A percentile compares a stretch with the other conserved stretches of the same genome.
phyloP scores from a whole-genome alignment of 352 stramenopile species.

The Halophytophthora polymorphica region DNA sequence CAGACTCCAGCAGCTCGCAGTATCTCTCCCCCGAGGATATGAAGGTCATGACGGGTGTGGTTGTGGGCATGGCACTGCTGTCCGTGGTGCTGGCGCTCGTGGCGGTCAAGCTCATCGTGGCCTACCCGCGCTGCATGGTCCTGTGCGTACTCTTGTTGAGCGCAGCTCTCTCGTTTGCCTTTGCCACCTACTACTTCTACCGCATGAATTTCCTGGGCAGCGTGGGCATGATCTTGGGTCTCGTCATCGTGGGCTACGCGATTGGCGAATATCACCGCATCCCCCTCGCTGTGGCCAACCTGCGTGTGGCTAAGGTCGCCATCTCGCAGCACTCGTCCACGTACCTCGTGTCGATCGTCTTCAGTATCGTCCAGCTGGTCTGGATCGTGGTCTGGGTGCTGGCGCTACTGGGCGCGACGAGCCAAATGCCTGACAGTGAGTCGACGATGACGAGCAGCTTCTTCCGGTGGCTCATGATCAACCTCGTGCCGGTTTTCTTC shows the following conservation, averaged over 20 bases:
- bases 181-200: conserved; percentile 67
- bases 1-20: conserved; percentile 35
- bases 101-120: conserved; percentile 79
- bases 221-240: conserved; percentile 52
- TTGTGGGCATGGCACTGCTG: conserved; percentile 52
- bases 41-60: conserved; percentile 51
- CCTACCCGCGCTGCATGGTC: conserved; percentile 80
- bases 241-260: conserved; percentile 86
- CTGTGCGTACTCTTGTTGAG: conserved; percentile 86
- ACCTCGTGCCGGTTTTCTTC: conserved; percentile 44
- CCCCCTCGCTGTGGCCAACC: conserved; percentile 92
- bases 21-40: conserved; percentile 57
- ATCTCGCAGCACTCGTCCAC: conserved; percentile 89
- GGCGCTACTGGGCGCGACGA: conserved; percentile 85
- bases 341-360: conserved; percentile 84
- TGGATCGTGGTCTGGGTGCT: conserved; percentile 91
- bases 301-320: conserved; percentile 83
- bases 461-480: conserved; percentile 26
- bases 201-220: conserved; percentile 68
- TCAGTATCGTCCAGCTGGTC: conserved; percentile 85
- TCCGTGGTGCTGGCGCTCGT: conserved; percentile 56
- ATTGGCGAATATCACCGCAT: conserved; percentile 86
- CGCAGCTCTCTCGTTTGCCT: conserved; percentile 59
- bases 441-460: conserved; percentile 14
- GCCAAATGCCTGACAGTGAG: conserved; percentile 64